Evolutionary conservation across 2,329 filamentous ascomycete species (phyloP), one percentile per base, ranked within the genome.

Genomic region (Colletotrichum sp.): DNA sequence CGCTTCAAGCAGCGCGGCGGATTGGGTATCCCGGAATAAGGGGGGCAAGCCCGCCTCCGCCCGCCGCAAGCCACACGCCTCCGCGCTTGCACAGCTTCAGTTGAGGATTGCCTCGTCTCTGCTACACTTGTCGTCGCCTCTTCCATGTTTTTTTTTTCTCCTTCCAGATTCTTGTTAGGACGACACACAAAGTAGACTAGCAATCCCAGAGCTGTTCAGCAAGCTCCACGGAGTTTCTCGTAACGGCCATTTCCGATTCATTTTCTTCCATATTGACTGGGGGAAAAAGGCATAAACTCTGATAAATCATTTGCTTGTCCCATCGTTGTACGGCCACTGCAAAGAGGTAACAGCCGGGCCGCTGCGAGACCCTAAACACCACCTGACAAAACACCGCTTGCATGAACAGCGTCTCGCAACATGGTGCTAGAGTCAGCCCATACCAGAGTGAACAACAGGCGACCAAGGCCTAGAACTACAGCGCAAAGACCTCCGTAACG

Each of bases 381-480:
- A 48, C 64, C 59, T 52, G 64, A 68, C 48, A 44, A 55, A 68
- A 44, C 70, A 48, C 70, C 34, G 34, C 34, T 30, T 48, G 74
- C 74, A 76, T 76, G 64, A 76, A 69, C 15, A 16, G 10, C 44
- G 68, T 72, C 73, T 68, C 28, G 73, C 73, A 64, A 73, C 26
- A 63, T 74, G 48, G 74, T 76, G 66, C 74, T 34, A 68, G 39
- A 65, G 70, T 76, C 70, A 74, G 74, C 70, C 73, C 70, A 74
- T 36, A 22, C 8, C n/a, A 26, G 39, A 57, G 16, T 30, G 18
- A 52, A 63, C 13, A 26, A 26, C 26, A 63, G 59, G 32, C 36
- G 15, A 18, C 30, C 18, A 71, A 39, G 63, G 69, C 69, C 69
- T 75, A 63, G 73, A 75, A 72, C 62, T 55, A 32, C 52, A 59